phyloP scores from a whole-genome alignment of 1,284 basidiomycete species.

The Rhodotorula sp. region DNA sequence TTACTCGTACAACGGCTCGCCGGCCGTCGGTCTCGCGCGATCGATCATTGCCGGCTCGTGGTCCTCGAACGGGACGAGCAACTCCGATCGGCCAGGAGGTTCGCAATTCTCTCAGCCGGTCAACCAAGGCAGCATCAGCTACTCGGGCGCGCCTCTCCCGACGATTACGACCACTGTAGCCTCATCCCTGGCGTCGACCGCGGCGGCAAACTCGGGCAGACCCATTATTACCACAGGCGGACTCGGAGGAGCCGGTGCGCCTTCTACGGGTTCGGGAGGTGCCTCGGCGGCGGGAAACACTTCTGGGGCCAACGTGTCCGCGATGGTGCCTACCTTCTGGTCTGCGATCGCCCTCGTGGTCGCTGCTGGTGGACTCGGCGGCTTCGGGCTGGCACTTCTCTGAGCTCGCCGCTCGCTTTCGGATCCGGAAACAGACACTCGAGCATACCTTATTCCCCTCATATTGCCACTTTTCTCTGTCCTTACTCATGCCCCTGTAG shows the following conservation, averaged over 20 bases:
- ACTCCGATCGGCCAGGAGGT: neutral
- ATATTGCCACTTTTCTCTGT: too few species aligned
- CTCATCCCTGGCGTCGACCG: neutral
- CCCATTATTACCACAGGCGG: neutral
- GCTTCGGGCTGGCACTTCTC: too few species aligned
- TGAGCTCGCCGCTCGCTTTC: too few species aligned
- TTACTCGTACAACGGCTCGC: slow-evolving; percentile 35
- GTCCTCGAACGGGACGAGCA: neutral
- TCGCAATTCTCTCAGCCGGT: neutral
- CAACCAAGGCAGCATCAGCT: slow-evolving; percentile 2
- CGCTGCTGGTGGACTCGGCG: too few species aligned
- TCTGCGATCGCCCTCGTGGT: too few species aligned
- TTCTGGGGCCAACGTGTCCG: neutral
- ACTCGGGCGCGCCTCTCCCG: slow-evolving; percentile 6
- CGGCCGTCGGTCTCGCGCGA: slow-evolving; percentile 34
- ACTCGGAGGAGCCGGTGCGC: neutral
- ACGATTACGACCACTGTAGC: neutral
- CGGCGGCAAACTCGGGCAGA: too few species aligned
- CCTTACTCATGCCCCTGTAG: too few species aligned
- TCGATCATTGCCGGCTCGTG: slow-evolving; percentile 17
- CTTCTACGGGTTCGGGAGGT: neutral
- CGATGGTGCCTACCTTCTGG: too few species aligned
- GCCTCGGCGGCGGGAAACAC: neutral
- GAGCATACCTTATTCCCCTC: too few species aligned
- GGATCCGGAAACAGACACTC: too few species aligned